phyloP scores from a whole-genome alignment of 78 protist genomes.

The Dictyostelium firmibasis region DNA sequence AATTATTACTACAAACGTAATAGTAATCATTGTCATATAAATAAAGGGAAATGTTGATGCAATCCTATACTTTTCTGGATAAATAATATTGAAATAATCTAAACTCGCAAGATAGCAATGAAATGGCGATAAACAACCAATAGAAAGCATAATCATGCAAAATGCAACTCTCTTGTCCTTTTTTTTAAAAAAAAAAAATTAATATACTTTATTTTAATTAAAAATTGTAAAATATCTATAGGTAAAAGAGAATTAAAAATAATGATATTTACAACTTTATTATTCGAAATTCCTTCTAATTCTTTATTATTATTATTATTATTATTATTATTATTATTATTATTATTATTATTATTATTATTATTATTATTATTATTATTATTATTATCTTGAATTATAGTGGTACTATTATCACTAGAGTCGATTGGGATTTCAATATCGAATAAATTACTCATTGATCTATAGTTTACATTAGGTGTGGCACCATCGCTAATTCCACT shows the following conservation, averaged over 20 bases:
- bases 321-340: not conserved
- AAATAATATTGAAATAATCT: slow-evolving; percentile 42
- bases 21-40: slow-evolving; percentile 33
- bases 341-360: not conserved
- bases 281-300: not conserved
- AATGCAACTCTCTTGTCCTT: slow-evolving; percentile 43
- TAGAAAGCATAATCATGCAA: slow-evolving; percentile 9
- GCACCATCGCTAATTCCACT: not conserved
- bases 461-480: not conserved
- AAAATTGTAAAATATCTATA: too few relatives aligned
- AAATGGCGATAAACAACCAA: slow-evolving; percentile 42
- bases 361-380: not conserved
- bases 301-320: not conserved
- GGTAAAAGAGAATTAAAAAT: too few relatives aligned
- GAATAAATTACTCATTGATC: not conserved
- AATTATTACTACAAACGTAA: slow-evolving; percentile 22
- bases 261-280: not conserved
- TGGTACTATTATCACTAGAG: not conserved
- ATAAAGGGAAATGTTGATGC: slow-evolving; percentile 53
- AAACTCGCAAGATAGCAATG: slow-evolving; percentile 18
- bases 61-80: slow-evolving; percentile 11
- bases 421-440: not conserved
- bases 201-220: too few relatives aligned
- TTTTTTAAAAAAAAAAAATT: not conserved
- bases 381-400: not conserved